Evolutionary conservation across 2,329 filamentous ascomycete species (phyloP).

Genomic region (Fusarium chlamydosporum): DNA sequence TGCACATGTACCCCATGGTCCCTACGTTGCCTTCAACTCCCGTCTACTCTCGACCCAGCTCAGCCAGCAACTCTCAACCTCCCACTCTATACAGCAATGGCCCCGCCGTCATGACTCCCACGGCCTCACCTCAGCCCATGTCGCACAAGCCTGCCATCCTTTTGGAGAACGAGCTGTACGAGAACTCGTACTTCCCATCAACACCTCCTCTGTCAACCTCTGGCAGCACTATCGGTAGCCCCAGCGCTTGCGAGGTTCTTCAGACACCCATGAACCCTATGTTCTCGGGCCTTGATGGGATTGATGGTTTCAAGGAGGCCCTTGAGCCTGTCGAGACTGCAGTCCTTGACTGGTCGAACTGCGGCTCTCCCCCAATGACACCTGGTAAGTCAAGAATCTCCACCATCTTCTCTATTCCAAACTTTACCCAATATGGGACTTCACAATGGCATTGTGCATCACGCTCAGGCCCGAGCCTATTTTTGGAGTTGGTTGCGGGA

Average conservation of each 20-base stretch:
- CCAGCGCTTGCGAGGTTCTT: conserved; percentile 80
- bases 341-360: conserved; percentile 82
- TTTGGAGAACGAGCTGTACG: conserved; percentile 80
- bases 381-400: conserved; percentile 78
- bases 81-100: conserved; percentile 70
- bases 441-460: conserved; percentile 33
- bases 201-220: conserved; percentile 90
- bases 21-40: conserved; percentile 73
- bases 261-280: conserved; percentile 86
- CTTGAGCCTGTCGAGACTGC: conserved; percentile 81
- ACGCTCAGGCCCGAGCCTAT: conserved; percentile 39
- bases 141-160: conserved; percentile 83
- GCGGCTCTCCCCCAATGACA: conserved; percentile 87
- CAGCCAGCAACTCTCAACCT: conserved; percentile 75
- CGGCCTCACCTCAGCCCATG: conserved; percentile 80
- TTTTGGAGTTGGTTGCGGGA: conserved; percentile 39
- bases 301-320: conserved; percentile 75
- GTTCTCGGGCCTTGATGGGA: conserved; percentile 79
- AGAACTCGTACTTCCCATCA: conserved; percentile 82
- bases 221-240: conserved; percentile 88
- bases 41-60: conserved; percentile 75
- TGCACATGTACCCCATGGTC: conserved; percentile 68
- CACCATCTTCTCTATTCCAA: conserved; percentile 8
- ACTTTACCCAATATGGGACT: conserved; percentile 14
- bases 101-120: conserved; percentile 77